These are phyloP conservation scores for Kalaharituber pfeilii DNA, from an alignment of 2,329 filamentous ascomycete species.

Conservation along the genomic window DNA sequence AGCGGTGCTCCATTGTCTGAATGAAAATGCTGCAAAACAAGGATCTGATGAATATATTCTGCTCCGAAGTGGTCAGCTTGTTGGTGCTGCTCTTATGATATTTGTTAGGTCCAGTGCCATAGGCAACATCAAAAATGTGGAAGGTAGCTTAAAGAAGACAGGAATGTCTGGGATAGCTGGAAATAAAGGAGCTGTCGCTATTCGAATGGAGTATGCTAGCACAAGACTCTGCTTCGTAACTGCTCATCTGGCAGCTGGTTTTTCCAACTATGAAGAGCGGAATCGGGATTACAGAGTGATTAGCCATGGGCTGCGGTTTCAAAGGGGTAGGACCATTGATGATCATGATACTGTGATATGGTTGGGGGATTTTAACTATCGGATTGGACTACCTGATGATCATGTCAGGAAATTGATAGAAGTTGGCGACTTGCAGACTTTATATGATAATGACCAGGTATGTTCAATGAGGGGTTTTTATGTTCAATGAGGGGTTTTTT, in stretches of 20 bases:
- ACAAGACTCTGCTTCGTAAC: slow-evolving; percentile 92
- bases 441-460: slow-evolving; percentile 86
- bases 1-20: slow-evolving; percentile 61
- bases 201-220: slow-evolving; percentile 84
- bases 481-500: too few relatives aligned
- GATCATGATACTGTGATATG: slow-evolving; percentile 85
- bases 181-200: slow-evolving; percentile 94
- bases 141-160: slow-evolving; percentile 86
- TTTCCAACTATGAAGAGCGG: slow-evolving; percentile 89
- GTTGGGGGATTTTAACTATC: slow-evolving; percentile 97
- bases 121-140: slow-evolving; percentile 80
- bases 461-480: too few relatives aligned
- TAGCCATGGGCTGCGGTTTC: slow-evolving; percentile 70
- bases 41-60: slow-evolving; percentile 70
- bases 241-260: slow-evolving; percentile 87
- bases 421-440: slow-evolving; percentile 51
- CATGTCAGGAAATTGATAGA: slow-evolving; percentile 58
- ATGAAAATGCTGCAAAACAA: slow-evolving; percentile 46
- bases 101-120: slow-evolving; percentile 70
- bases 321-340: slow-evolving; percentile 75
- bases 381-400: slow-evolving; percentile 70
- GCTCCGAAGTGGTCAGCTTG: slow-evolving; percentile 78
- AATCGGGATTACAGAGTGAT: slow-evolving; percentile 89
- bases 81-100: slow-evolving; percentile 80
- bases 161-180: slow-evolving; percentile 94